Percentiles rank a stretch among this genome's conserved stretches.
These are phyloP conservation scores for Tolypocladium album DNA, from an alignment of 2,329 filamentous ascomycete genomes.

Conservation along the genomic window DNA sequence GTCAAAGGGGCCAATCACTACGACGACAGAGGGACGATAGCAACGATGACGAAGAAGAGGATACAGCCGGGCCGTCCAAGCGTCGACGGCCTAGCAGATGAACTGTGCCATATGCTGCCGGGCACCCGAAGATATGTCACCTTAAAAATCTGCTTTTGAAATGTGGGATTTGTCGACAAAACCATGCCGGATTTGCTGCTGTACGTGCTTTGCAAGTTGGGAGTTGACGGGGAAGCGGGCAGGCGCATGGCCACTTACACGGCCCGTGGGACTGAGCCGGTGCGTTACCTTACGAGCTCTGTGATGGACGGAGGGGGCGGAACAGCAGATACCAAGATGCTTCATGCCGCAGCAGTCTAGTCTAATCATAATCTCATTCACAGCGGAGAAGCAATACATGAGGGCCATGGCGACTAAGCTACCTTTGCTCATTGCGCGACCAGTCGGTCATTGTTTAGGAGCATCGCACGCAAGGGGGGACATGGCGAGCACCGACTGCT, in stretches of 20 bases:
- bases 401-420: background rate
- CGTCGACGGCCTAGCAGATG: background rate
- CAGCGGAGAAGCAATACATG: background rate
- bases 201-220: background rate
- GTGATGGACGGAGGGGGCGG: background rate
- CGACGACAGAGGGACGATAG: constrained; percentile 10
- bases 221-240: background rate
- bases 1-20: constrained; percentile 8
- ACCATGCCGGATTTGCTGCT: background rate
- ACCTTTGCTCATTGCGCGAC: background rate
- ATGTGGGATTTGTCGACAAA: background rate
- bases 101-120: background rate
- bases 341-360: background rate
- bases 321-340: background rate
- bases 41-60: constrained; percentile 6
- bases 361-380: background rate
- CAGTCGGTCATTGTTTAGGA: background rate
- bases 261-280: background rate
- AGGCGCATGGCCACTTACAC: background rate
- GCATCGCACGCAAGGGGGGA: too few species aligned
- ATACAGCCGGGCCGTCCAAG: constrained; percentile 2
- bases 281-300: background rate
- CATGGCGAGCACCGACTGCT: background rate
- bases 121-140: background rate
- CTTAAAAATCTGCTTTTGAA: background rate